These are phyloP conservation scores for Phytophthora melonis DNA, from an alignment of 352 stramenopile genomes.

Conservation along the genomic window DNA sequence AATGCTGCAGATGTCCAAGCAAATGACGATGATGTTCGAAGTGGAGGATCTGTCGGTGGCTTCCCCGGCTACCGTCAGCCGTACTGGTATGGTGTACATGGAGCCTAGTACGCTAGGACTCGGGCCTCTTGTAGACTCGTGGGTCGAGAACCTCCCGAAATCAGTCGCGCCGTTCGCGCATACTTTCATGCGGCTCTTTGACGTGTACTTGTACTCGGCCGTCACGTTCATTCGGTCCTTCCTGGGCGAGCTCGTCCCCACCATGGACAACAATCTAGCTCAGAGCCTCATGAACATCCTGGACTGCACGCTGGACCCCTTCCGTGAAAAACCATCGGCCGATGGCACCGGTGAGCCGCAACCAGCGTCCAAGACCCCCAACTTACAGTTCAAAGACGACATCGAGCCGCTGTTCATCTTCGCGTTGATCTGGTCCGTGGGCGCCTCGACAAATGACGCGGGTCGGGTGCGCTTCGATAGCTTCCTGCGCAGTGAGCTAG, in stretches of 20 bases:
- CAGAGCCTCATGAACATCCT: conserved; percentile 93
- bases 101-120: conserved; percentile 93
- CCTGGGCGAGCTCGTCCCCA: conserved; percentile 91
- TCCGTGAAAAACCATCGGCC: conserved; percentile 53
- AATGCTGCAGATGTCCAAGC: conserved; percentile 95
- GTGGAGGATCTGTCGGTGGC: conserved; percentile 95
- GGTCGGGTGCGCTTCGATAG: conserved; percentile 90
- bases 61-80: conserved; percentile 94
- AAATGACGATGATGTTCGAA: conserved; percentile 99
- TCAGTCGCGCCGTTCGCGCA: conserved; percentile 30
- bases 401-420: conserved; percentile 94
- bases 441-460: conserved; percentile 90
- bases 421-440: conserved; percentile 93
- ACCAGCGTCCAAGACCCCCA: conserved; percentile 44
- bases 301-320: conserved; percentile 90
- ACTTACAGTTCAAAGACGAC: conserved; percentile 77
- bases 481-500: conserved; percentile 90
- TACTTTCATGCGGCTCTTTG: conserved; percentile 84
- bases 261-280: conserved; percentile 94
- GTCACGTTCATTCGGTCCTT: conserved; percentile 91
- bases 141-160: conserved; percentile 82
- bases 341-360: conserved; percentile 56
- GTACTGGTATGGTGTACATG: conserved; percentile 98
- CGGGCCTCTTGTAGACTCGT: conserved; percentile 90
- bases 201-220: conserved; percentile 91